A percentile compares a stretch with the other conserved stretches of the same genome.
Evolutionary conservation across 768 basidiomycete genomes (phyloP).

Genomic region (Boletus vinaceobasis): DNA sequence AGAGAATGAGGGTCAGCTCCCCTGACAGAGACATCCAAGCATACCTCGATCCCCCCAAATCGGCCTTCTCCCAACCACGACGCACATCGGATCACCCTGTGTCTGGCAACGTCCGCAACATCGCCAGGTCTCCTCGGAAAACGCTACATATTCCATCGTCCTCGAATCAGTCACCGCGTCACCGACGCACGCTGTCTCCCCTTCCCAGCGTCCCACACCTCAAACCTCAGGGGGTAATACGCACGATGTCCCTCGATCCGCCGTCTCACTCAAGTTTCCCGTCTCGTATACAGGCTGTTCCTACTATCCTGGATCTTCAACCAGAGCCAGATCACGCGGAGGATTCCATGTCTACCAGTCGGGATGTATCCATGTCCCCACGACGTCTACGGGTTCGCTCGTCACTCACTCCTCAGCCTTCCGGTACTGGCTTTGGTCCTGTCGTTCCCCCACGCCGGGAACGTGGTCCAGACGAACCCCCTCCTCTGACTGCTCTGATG

Average conservation of each 20-base stretch:
- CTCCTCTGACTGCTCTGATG: constrained; percentile 56
- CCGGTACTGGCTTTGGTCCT: constrained; percentile 41
- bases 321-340: constrained; percentile 17
- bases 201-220: constrained; percentile 29
- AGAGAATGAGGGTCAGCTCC: constrained; percentile 54
- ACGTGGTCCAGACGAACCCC: constrained; percentile 65
- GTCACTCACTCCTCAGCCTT: constrained; percentile 69
- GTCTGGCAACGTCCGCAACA: constrained; percentile 22
- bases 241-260: constrained; percentile 77
- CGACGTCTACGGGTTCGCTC: constrained; percentile 54
- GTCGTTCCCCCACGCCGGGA: constrained; percentile 35
- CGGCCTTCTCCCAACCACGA: constrained; percentile 36
- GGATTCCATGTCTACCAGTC: constrained; percentile 24
- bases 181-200: constrained; percentile 45
- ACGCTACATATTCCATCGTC: constrained; percentile 30
- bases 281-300: constrained; percentile 24
- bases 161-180: constrained; percentile 31
- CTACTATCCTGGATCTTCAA: constrained; percentile 35
- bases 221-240: constrained; percentile 37
- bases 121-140: constrained; percentile 29
- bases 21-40: constrained; percentile 39
- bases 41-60: constrained; percentile 55
- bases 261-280: constrained; percentile 32
- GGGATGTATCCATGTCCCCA: constrained; percentile 47
- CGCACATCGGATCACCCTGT: constrained; percentile 15